Base-by-base conservation (phyloP, 495 filamentous ascomycete species). In the Penicillium lagena region DNA sequence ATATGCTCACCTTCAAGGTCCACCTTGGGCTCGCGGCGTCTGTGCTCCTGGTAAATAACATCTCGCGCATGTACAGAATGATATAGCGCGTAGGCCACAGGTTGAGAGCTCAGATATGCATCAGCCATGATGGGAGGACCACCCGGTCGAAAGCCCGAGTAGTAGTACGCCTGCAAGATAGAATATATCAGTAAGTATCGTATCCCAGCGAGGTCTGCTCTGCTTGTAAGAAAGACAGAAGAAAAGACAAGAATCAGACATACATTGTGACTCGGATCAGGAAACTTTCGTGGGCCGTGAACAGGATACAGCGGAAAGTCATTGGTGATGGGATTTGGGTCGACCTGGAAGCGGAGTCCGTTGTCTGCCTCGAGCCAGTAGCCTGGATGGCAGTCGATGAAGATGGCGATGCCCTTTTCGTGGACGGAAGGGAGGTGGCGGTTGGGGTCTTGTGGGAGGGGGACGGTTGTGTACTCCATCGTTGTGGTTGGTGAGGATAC, bases 201-300 rank as follows among this genome's bases (percentile, higher is more conserved):
- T 22, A 6, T 22, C 0, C 22, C 22, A 22, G 22, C 22, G 22
- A 6, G 2, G 2, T 22, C 22, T 22, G 22, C 22, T 22, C 22
- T 22, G n/a, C 32, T 34, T 34, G 10, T 2, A 34, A 6, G n/a
- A 34, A 34, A 1, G 4, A 34, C 10, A 34, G 32, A 34, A 12
- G n/a, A 12, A 34, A 34, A 34, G 32, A 34, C 12, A 7, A 7
- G 27, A 33, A 37, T 9, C 27, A 32, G 22, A 48, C 39, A 27
- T 42, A 48, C 45, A 28, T 48, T 48, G 8, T 29, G 35, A n/a
- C 45, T 48, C 12, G 39, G 45, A 11, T 48, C 45, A 33, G 39
- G 14, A 7, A 29, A 15, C 15, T 22, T 11, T 1, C 29, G 12
- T 11, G 22, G 29, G 39, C 44, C 39, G 11, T 13, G 22, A 27